Conservation (phyloP, 768 basidiomycete genomes). For the Amanita exitialis region DNA sequence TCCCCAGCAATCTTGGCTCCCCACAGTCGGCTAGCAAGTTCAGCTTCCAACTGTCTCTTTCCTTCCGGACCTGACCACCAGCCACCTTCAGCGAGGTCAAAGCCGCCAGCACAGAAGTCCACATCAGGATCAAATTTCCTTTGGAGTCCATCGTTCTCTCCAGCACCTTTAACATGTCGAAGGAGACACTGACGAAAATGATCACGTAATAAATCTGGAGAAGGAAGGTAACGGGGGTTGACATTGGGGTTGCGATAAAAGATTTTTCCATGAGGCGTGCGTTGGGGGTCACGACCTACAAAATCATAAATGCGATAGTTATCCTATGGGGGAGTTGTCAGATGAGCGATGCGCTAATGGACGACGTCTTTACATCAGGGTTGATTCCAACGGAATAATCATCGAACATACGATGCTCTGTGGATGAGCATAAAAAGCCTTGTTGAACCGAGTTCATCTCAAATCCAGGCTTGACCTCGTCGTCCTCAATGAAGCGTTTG, state of each 20-base stretch:
- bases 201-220: slow-evolving; percentile 13
- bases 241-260: slow-evolving; percentile 8
- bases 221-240: slow-evolving; percentile 12
- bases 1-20: not conserved
- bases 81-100: slow-evolving; percentile 7
- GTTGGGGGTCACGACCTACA: slow-evolving; percentile 9
- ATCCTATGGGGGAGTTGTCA: slow-evolving; percentile 4
- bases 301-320: slow-evolving; percentile 11
- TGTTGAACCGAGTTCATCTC: slow-evolving; percentile 13
- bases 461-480: slow-evolving; percentile 7
- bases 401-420: slow-evolving; percentile 12
- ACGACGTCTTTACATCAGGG: slow-evolving; percentile 10
- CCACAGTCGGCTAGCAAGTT: slow-evolving; percentile 12
- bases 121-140: slow-evolving; percentile 13
- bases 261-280: slow-evolving; percentile 9
- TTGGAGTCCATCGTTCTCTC: slow-evolving; percentile 1
- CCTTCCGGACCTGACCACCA: slow-evolving; percentile 12
- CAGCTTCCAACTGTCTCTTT: slow-evolving; percentile 12
- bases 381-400: slow-evolving; percentile 12
- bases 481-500: slow-evolving; percentile 13
- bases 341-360: not conserved
- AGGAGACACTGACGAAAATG: slow-evolving; percentile 15
- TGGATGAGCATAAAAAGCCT: slow-evolving; percentile 12
- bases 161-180: slow-evolving; percentile 12
- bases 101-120: slow-evolving; percentile 10